Evolutionary conservation across 805 yeast genomes (phyloP), one percentile per base, ranked within the genome.

Genomic region (Starmerella sp.): DNA sequence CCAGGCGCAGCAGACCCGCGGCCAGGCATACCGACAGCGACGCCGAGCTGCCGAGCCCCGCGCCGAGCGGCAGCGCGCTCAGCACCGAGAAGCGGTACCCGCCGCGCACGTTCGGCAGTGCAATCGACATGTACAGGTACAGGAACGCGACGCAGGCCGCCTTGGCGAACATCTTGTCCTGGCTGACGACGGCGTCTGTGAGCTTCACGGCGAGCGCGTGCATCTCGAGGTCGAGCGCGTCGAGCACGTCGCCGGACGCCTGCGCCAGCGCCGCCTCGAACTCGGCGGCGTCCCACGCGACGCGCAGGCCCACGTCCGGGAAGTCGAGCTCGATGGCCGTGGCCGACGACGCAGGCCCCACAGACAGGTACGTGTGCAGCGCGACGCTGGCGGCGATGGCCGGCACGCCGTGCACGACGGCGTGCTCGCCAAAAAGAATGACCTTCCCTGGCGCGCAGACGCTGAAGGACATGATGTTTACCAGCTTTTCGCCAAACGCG

Each of bases 361-460:
- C 93, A 22, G 85, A 70, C 7, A 90, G 69, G 63, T 87, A 91
- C 0, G 97, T 86, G 63, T 96, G 77, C 55, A 93, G 73, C 6
- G 93, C 83, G 9, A 91, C 77, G 4, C 96, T 93, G 0, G 97
- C 97, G 1, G 98, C 97, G 52, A 93, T 86, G 11, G 97, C 97
- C 1, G 96, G 96, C 72, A 81, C 86, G 47, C 86, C 83, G 67
- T 86, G 86, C 0, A 93, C 98, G 1, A 95, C 97, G 7, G 97
- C 86, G 66, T 93, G 98, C 66, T 93, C 98, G 28, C 98, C 98
- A 68, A 90, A 93, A 37, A 93, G 75, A 62, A 93, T 93, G 46
- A 89, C 95, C 66, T 93, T 93, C 4, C 98, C 98, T 0, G 98
- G 98, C 0, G 98, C 93, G 53, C 96, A 86, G 1, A 88, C 86